These are phyloP conservation scores for Abelmoschus esculentus DNA, from an alignment of 345 rosid genomes.

Conservation along the genomic window DNA sequence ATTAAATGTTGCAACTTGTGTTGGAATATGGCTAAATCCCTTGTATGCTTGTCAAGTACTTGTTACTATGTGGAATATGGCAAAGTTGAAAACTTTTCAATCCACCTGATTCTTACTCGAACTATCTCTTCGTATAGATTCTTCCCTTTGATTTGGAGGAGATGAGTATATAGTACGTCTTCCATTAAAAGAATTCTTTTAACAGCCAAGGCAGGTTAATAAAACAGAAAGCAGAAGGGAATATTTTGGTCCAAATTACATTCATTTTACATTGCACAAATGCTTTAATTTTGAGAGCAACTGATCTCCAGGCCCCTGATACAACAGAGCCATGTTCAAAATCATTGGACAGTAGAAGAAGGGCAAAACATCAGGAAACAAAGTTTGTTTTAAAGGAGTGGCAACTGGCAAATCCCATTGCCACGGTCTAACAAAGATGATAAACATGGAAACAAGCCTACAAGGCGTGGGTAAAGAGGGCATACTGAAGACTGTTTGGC, in stretches of 20 bases:
- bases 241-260: neutral
- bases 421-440: neutral
- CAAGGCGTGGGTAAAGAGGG: neutral
- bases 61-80: constrained; percentile 19
- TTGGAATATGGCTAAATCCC: constrained; percentile 5
- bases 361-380: neutral
- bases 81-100: constrained; percentile 21
- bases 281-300: neutral
- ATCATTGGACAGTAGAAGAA: neutral
- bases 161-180: constrained; percentile 35
- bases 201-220: too few species aligned
- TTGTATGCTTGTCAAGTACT: neutral
- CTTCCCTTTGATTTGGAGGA: constrained; percentile 34
- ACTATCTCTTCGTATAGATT: constrained; percentile 40
- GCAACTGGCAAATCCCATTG: neutral
- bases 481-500: neutral
- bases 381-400: neutral
- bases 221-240: too few species aligned
- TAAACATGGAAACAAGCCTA: neutral
- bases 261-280: neutral
- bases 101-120: constrained; percentile 54
- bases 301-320: neutral
- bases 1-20: too few species aligned
- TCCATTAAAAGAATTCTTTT: neutral
- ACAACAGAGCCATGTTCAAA: too few species aligned